Conservation (phyloP, 805 yeast species). For the Cyberlindnera mrakii region DNA sequence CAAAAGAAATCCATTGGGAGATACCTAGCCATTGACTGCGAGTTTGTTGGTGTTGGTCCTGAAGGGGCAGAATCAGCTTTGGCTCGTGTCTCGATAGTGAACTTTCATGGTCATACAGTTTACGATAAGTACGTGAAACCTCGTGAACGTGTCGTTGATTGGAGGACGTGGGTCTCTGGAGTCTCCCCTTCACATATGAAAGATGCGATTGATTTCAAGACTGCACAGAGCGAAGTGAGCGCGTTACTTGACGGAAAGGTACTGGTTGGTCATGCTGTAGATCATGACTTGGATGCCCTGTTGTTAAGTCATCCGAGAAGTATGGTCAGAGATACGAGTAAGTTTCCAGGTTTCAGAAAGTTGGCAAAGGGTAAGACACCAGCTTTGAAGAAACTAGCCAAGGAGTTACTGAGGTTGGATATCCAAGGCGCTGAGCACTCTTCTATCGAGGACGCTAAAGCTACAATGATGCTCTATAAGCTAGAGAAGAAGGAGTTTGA, state of each 20-base stretch:
- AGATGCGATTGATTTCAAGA: slow-evolving; percentile 57
- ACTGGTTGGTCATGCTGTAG: slow-evolving; percentile 81
- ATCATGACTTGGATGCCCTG: slow-evolving; percentile 70
- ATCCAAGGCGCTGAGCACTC: slow-evolving; percentile 78
- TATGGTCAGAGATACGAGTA: slow-evolving; percentile 69
- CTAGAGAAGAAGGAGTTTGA: slow-evolving; percentile 59
- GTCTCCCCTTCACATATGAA: slow-evolving; percentile 65
- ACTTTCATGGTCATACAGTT: slow-evolving; percentile 67
- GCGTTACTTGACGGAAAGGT: slow-evolving; percentile 48
- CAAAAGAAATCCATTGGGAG: slow-evolving; percentile 52
- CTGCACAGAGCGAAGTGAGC: slow-evolving; percentile 55
- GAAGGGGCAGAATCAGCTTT: slow-evolving; percentile 65
- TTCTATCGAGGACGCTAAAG: slow-evolving; percentile 86
- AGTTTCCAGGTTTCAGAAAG: slow-evolving; percentile 49
- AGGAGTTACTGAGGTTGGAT: slow-evolving; percentile 47
- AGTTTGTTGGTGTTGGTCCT: slow-evolving; percentile 86
- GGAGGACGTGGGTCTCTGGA: slow-evolving; percentile 93
- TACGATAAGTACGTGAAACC: slow-evolving; percentile 77
- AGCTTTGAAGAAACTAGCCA: slow-evolving; percentile 57
- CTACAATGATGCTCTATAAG: slow-evolving; percentile 78
- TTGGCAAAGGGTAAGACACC: slow-evolving; percentile 68
- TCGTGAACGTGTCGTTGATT: slow-evolving; percentile 69
- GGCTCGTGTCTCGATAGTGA: slow-evolving; percentile 85
- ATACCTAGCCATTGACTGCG: slow-evolving; percentile 84
- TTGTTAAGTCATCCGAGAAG: slow-evolving; percentile 60